Base-by-base conservation (phyloP, 2,329 filamentous ascomycete species). In the Sporothrix pseudoabietina region DNA sequence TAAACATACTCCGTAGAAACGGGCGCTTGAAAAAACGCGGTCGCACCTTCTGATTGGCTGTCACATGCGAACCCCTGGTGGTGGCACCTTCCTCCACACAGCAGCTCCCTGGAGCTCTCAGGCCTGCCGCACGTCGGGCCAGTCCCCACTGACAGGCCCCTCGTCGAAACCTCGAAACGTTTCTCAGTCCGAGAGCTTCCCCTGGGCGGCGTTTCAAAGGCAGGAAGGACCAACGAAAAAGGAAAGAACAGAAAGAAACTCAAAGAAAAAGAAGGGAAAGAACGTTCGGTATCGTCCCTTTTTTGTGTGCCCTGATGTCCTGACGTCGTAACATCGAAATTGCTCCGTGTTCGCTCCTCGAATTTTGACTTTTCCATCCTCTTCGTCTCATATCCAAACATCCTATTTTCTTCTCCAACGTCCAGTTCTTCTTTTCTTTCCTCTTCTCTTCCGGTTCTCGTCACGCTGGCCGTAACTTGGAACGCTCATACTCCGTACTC, bases 131-230 rank as follows among this genome's bases (percentile, higher is more conserved):
- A 52, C 30, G 32, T 30, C 35, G 22, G 35, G 52, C 26, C 55
- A n/a, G 57, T 52, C 54, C 55, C 70, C 26, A 41, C 44, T 54
- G 47, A 16, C 44, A 6, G 71, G 59, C 59, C 71, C 47, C 71
- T 66, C 61, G 69, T 71, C 59, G 73, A 74, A 74, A 74, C 73
- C 47, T 26, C 41, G 41, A 71, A 59, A 61, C 61, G 52, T 59
- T 61, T 71, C 72, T 63, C 59, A 41, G 59, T 63, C 59, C 59
- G 59, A 41, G 59, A 44, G 59, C 59, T 63, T 63, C 59, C 59
- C 59, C 59, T 63, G 59, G 59, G 35, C 35, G 52, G 55, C 4
- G 73, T 74, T 74, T 74, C 73, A 71, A 41, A 26, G 55, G 26
- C 26, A 55, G 52, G 30, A 70, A 52, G 44, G 57, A 8, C 39